Evolutionary conservation across 305 asterid species (phyloP).

Genomic region (Fraxinus baroniana): DNA sequence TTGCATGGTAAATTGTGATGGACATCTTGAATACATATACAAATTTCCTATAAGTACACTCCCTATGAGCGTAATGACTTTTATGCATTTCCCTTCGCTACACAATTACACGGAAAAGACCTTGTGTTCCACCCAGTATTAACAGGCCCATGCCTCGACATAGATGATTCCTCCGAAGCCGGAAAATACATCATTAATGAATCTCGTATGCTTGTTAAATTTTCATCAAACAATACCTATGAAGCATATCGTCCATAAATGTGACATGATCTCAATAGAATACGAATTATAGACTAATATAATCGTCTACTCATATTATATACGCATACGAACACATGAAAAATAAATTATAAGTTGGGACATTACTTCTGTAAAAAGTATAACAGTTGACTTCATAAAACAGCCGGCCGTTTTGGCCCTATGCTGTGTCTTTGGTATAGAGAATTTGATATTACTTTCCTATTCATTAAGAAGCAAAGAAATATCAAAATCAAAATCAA

Average conservation of each 20-base stretch:
- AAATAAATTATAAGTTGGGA: background rate
- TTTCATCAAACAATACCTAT: too few species aligned
- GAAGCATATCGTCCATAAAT: background rate
- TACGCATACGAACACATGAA: background rate
- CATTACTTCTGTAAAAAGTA: background rate
- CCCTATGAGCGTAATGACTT: too few species aligned
- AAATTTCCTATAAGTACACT: too few species aligned
- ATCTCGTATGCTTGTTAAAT: too few species aligned
- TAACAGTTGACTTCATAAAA: constrained; percentile 22
- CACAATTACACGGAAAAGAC: too few species aligned
- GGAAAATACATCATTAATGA: too few species aligned
- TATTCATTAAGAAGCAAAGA: constrained; percentile 61
- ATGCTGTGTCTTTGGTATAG: constrained; percentile 39
- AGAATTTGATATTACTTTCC: constrained; percentile 40
- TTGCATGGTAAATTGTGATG: background rate
- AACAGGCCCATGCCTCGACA: too few species aligned
- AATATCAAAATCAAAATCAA: constrained; percentile 50
- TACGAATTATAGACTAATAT: too few species aligned
- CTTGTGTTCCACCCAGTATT: too few species aligned
- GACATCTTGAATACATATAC: background rate
- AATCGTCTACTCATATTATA: background rate
- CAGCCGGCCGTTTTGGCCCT: constrained; percentile 36
- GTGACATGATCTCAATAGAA: background rate
- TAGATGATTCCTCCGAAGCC: too few species aligned
- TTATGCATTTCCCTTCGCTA: too few species aligned